These are phyloP conservation scores for Sugiyamaella sp. DNA, from an alignment of 1,139 yeast species.

Conservation along the genomic window DNA sequence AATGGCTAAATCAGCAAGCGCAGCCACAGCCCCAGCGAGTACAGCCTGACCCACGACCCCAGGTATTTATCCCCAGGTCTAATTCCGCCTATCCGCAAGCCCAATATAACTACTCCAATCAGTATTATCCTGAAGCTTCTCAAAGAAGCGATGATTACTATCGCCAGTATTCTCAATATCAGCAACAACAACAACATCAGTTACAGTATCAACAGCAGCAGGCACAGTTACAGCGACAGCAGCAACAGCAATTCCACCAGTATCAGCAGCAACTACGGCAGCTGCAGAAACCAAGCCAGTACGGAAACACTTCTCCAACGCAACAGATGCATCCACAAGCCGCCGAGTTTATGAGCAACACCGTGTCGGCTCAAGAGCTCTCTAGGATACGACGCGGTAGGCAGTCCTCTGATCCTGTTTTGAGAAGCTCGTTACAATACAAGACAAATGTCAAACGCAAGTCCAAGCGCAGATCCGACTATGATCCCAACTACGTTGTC, in stretches of 20 bases:
- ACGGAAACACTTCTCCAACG: conserved; percentile 3
- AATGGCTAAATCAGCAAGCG: conserved; percentile 3
- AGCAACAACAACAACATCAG: conserved; percentile 12
- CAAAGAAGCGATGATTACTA: conserved; percentile 7
- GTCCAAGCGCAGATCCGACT: background rate
- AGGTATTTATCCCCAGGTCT: conserved; percentile 8
- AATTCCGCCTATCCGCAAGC: conserved; percentile 16
- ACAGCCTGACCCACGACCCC: conserved; percentile 10
- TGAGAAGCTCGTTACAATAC: background rate
- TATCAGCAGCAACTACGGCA: conserved; percentile 11
- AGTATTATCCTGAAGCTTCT: background rate
- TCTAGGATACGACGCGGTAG: conserved; percentile 9
- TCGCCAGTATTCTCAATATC: conserved; percentile 15
- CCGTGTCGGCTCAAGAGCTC: conserved; percentile 11
- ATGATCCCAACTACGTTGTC: background rate
- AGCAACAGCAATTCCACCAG: background rate
- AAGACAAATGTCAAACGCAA: conserved; percentile 5
- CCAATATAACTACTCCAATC: conserved; percentile 8
- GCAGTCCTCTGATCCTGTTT: background rate
- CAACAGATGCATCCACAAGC: conserved; percentile 17
- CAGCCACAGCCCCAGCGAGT: conserved; percentile 1
- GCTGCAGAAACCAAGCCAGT: conserved; percentile 9
- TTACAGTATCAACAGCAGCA: conserved; percentile 17
- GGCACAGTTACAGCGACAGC: background rate
- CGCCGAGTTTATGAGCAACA: conserved; percentile 17